Conservation (phyloP, 1,284 basidiomycete species). For the Flammula alnicola region DNA sequence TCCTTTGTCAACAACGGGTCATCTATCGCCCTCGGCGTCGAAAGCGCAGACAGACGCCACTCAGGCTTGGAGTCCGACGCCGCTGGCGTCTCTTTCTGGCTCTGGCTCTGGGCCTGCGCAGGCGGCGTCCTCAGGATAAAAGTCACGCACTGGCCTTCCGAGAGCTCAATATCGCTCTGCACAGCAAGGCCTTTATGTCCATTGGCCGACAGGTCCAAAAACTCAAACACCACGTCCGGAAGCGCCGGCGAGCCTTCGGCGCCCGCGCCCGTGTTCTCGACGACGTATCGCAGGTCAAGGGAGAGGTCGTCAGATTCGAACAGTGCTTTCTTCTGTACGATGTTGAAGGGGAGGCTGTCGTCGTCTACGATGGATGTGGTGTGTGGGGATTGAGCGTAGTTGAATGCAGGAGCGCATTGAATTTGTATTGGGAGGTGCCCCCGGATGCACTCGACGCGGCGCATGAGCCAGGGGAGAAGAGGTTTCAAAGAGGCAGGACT, state of each 20-base stretch:
- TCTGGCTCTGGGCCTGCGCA: conserved; percentile 6
- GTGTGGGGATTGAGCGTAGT: conserved; percentile 84
- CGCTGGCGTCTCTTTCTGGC: conserved; percentile 9
- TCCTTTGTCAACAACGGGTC: conserved; percentile 63
- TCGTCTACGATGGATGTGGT: conserved; percentile 62
- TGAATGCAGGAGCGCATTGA: conserved; percentile 92
- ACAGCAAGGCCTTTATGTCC: conserved; percentile 70
- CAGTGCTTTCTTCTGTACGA: conserved; percentile 60
- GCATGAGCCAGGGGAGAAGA: conserved; percentile 85
- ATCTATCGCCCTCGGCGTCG: conserved; percentile 36
- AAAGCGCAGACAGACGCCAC: conserved; percentile 2
- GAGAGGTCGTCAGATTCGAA: conserved; percentile 69
- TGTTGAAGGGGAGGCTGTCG: conserved; percentile 24
- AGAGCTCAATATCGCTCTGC: conserved; percentile 59
- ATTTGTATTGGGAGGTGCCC: conserved; percentile 77
- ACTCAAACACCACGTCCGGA: conserved; percentile 61
- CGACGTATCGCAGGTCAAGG: conserved; percentile 79
- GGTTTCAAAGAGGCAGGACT: conserved; percentile 51
- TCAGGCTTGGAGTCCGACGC: conserved; percentile 7
- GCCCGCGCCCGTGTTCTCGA: conserved; percentile 54
- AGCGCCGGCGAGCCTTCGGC: conserved; percentile 30
- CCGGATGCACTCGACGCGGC: conserved; percentile 82
- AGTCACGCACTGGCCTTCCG: conserved; percentile 85
- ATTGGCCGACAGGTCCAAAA: conserved; percentile 63
- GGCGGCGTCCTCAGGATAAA: conserved; percentile 80